These are phyloP conservation scores for Diaporthe citrichinensis DNA, from an alignment of 2,329 filamentous ascomycete species.

Conservation along the genomic window DNA sequence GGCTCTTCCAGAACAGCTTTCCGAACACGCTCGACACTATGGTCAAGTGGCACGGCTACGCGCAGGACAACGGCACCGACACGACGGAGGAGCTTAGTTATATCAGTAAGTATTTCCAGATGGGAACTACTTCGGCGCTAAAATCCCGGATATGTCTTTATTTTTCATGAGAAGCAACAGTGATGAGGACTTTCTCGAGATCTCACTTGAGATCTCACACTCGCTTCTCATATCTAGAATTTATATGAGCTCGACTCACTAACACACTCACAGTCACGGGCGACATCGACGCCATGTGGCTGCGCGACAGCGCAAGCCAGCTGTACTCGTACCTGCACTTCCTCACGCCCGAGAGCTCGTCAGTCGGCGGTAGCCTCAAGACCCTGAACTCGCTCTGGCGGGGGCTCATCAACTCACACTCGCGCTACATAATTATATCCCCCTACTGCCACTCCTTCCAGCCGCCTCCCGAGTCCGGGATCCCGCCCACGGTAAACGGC, in stretches of 20 bases:
- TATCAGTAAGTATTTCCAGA: constrained; percentile 64
- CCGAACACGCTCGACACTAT: constrained; percentile 89
- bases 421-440: constrained; percentile 75
- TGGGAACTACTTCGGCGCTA: too few relatives aligned
- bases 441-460: constrained; percentile 96
- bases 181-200: neutral
- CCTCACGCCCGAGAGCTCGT: constrained; percentile 63
- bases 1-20: constrained; percentile 87
- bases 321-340: constrained; percentile 77
- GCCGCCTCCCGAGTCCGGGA: constrained; percentile 81
- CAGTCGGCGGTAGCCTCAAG: constrained; percentile 70
- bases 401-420: constrained; percentile 80
- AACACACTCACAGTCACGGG: constrained; percentile 72
- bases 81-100: constrained; percentile 78
- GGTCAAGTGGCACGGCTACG: constrained; percentile 80
- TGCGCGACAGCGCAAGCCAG: constrained; percentile 85
- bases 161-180: neutral
- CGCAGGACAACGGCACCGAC: constrained; percentile 53
- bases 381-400: constrained; percentile 78
- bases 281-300: constrained; percentile 90
- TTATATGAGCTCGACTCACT: neutral
- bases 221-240: neutral
- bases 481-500: constrained; percentile 70
- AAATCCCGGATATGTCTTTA: neutral
- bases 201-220: neutral